Conservation (phyloP, 2,329 filamentous ascomycete species). For the Karstenula rhodostoma region DNA sequence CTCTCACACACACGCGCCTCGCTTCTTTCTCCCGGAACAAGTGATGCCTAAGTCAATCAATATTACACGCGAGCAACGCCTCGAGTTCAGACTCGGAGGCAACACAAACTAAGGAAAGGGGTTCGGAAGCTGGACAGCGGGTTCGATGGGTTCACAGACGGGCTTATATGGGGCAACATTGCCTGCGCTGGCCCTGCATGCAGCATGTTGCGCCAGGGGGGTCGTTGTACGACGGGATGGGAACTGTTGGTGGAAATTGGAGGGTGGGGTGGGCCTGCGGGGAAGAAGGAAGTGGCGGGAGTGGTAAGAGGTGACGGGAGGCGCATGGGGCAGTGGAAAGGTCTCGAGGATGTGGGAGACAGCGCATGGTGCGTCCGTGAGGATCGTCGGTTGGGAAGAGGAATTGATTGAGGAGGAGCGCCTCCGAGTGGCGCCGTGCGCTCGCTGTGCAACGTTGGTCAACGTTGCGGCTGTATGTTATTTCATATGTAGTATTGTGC, state of each 20-base stretch:
- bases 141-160: conserved; percentile 7
- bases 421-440: background rate
- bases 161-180: conserved; percentile 28
- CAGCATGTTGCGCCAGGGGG: conserved; percentile 15
- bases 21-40: conserved; percentile 1
- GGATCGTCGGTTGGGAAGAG: conserved; percentile 1
- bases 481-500: background rate
- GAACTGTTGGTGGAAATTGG: conserved; percentile 20
- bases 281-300: conserved; percentile 11
- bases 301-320: conserved; percentile 8
- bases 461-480: background rate
- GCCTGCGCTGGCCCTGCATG: conserved; percentile 42
- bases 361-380: conserved; percentile 10
- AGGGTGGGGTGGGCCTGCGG: conserved; percentile 16
- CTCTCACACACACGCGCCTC: background rate
- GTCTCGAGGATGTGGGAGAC: conserved; percentile 8
- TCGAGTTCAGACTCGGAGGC: background rate
- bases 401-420: background rate
- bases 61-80: conserved; percentile 14
- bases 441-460: background rate
- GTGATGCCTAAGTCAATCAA: conserved; percentile 7
- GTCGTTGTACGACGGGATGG: conserved; percentile 16
- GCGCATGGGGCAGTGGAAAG: conserved; percentile 9
- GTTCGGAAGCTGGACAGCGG: conserved; percentile 18
- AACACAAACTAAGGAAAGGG: conserved; percentile 7